phyloP scores from a whole-genome alignment of 148 eudicot genomes.

The Chenopodium album region DNA sequence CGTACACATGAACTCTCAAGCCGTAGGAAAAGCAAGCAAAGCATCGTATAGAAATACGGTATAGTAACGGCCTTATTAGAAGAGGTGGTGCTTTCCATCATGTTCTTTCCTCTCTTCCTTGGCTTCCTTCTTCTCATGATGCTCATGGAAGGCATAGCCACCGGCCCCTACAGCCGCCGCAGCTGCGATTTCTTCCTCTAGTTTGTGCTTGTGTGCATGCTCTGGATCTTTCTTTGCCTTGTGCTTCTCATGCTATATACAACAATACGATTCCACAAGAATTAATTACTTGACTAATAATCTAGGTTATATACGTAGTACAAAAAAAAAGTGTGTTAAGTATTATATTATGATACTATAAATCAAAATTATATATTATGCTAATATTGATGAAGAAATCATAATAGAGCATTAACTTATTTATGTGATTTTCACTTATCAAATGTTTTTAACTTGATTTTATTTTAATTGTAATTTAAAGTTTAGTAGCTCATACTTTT shows the following conservation, averaged over 20 bases:
- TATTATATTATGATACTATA: no score
- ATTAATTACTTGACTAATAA: background rate
- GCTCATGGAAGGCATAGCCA: constrained; percentile 49
- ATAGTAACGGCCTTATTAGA: constrained; percentile 11
- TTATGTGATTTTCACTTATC: no score
- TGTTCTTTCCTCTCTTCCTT: constrained; percentile 35
- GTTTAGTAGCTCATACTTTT: no score
- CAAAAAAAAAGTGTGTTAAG: background rate
- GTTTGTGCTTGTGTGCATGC: constrained; percentile 52
- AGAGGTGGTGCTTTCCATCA: constrained; percentile 42
- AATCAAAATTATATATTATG: no score
- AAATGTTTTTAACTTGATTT: no score
- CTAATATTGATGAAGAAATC: no score
- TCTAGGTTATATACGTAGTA: background rate
- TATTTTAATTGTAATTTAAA: no score
- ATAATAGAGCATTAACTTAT: no score
- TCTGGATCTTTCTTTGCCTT: constrained; percentile 55
- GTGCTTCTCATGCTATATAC: constrained; percentile 50
- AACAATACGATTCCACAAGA: background rate
- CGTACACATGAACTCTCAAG: background rate
- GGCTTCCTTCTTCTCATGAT: constrained; percentile 53
- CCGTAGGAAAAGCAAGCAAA: background rate
- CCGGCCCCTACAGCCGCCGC: constrained; percentile 43
- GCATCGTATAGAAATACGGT: background rate
- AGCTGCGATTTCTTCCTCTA: constrained; percentile 52